Base-by-base conservation (phyloP, 495 filamentous ascomycete species). In the Penicillium paradoxum region DNA sequence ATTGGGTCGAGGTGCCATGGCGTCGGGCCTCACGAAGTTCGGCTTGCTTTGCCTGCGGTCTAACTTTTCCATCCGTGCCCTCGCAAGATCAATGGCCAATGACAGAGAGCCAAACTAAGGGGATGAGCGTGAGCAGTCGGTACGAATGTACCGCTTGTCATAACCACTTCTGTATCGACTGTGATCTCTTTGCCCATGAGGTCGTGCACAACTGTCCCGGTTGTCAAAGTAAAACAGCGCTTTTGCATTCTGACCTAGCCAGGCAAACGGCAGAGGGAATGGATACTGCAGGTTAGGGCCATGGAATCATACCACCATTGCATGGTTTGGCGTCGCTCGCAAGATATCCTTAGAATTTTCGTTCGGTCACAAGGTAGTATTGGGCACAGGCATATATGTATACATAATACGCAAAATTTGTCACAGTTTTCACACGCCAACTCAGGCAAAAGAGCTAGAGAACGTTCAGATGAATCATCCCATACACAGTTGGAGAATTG, bases 91-190 rank as follows among this genome's bases (percentile, higher is more conserved):
- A 73, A 53, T 69, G 64, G 70, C 60, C 64, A 24, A 33, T 40
- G 18, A 45, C 63, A 7, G 71, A 75, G 43, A 68, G 34, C 18
- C 68, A 71, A 6, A 48, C 65, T 13, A 76, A 79, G 59, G 88
- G 86, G 5, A 88, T 88, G 40, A 95, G 90, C 60, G 84, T 91
- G 70, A 95, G 88, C 64, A 84, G 85, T 45, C 77, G 93, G 50
- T 98, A 98, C 65, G 85, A 86, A 53, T 98, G 93, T 68, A 81
- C 83, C 54, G 84, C 80, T 30, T 98, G 93, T 66, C 67, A 77
- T 6, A 86, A 88, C 44, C 90, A 95, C 67, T 98, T 97, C 62
- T 98, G 93, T 77, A 91, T 97, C 58, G 95, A 97, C 66, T 98
- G 95, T 64, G 95, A 97, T 70, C 80, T 97, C 5, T 97, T 89